Percentiles rank a stretch among this genome's conserved stretches.
phyloP scores from a whole-genome alignment of 352 stramenopile genomes.

The Stramenopiles sp. region DNA sequence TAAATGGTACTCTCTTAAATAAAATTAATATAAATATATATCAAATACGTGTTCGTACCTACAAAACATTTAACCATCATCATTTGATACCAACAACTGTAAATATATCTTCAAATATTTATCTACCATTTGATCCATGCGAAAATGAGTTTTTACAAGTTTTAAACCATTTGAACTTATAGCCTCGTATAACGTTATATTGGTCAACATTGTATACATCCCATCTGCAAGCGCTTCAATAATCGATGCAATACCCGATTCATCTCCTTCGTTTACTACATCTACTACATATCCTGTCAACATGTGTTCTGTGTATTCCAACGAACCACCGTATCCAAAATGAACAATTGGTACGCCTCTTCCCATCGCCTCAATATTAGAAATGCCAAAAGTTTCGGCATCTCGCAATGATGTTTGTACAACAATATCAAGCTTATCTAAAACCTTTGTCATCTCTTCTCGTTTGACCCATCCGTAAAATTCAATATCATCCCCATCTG shows the following conservation, averaged over 20 bases:
- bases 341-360: background rate
- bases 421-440: constrained; percentile 3
- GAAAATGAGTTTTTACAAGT: background rate
- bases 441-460: background rate
- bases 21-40: too few species aligned
- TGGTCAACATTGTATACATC: background rate
- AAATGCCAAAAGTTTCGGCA: background rate
- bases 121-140: background rate
- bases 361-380: background rate
- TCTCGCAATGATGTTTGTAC: background rate
- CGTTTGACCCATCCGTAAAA: background rate
- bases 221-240: background rate
- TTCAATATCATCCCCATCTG: background rate
- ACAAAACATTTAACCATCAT: too few species aligned
- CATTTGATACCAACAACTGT: too few species aligned
- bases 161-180: background rate
- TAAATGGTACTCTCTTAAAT: too few species aligned
- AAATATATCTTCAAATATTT: constrained; percentile 3
- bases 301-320: background rate
- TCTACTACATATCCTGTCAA: constrained; percentile 1
- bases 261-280: background rate
- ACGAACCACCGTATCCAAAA: background rate
- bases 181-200: background rate
- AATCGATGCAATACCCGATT: background rate
- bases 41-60: too few species aligned